phyloP scores from a whole-genome alignment of 2,329 filamentous ascomycete species.

The Claviceps humidiphila region DNA sequence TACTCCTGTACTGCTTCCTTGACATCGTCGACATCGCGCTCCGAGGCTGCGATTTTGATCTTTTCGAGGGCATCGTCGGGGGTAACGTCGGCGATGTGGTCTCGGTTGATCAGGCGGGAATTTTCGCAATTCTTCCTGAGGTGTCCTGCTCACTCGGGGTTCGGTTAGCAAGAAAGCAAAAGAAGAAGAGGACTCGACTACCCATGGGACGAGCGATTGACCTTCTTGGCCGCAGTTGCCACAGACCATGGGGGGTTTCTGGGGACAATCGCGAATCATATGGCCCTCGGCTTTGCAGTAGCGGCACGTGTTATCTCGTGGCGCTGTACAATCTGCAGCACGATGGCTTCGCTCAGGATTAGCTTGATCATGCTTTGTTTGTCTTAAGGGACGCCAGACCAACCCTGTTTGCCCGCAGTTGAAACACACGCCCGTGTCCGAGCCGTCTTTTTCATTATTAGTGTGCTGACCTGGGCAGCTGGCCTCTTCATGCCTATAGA shows the following conservation, averaged over 20 bases:
- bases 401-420: conserved; percentile 25
- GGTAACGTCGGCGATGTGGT: conserved; percentile 31
- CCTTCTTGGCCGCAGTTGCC: conserved; percentile 49
- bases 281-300: conserved; percentile 40
- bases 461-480: conserved; percentile 6
- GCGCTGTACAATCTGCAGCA: conserved; percentile 23
- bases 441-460: not conserved
- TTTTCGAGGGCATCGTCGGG: conserved; percentile 46
- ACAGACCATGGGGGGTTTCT: conserved; percentile 41
- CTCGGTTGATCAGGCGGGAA: conserved; percentile 44
- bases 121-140: conserved; percentile 40
- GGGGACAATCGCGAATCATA: conserved; percentile 48
- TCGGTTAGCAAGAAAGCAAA: conserved; percentile 9
- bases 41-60: conserved; percentile 36
- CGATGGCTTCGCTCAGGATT: conserved; percentile 13
- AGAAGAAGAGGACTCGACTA: conserved; percentile 8
- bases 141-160: conserved; percentile 33
- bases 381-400: not conserved
- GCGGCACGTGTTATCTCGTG: conserved; percentile 22
- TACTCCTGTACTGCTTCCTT: conserved; percentile 49
- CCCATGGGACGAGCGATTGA: conserved; percentile 11
- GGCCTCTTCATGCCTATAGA: conserved; percentile 4
- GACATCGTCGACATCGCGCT: conserved; percentile 48
- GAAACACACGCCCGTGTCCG: conserved; percentile 20
- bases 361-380: not conserved